Base-by-base conservation (phyloP, 2,329 filamentous ascomycete genomes). In the Pseudogymnoascus sp. region DNA sequence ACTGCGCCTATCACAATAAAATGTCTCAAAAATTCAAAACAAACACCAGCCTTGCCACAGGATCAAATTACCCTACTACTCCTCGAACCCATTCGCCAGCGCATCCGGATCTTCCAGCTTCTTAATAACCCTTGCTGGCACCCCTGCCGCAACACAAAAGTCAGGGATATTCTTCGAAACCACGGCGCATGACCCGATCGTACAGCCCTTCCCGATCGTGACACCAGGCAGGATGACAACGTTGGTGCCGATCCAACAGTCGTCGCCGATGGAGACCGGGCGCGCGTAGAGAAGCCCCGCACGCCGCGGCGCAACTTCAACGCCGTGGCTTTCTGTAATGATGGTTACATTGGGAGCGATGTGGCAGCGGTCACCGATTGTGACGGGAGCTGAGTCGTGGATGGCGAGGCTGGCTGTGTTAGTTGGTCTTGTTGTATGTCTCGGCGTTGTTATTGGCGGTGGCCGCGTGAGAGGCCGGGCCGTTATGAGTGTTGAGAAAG, bases 261-360 rank as follows among this genome's bases (percentile, higher is more conserved):
- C 80, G 53, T 82, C 75, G 1, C 75, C 79, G 36, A 83, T 81
- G 2, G 65, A 70, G 37, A 83, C 75, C 2, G 75, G 70, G 12
- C 71, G 71, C 0, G 78, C 79, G 61, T 76, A 81, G 14, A 71
- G 72, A 60, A 85, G 75, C 68, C 89, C 85, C 37, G 79, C 75
- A 22, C 78, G 72, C 15, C 80, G 75, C 1, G 75, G 77, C 60
- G 76, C 74, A 0, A 81, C 76, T 66, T 88, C 87, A 0, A 88
- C 76, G 57, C 89, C 88, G 71, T 94, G 90, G 0, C 84, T 87
- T 1, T 83, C 89, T 2, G 84, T 82, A 69, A 84, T 90, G 61
- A 94, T 81, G 58, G 78, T 82, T 0, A 92, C 87, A 66, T 85
- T 86, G 0, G 89, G 87, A 0, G 87, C 90, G 60, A 92, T 77